Evolutionary conservation across 2,329 filamentous ascomycete genomes (phyloP).

Genomic region (Fusarium nodosum): DNA sequence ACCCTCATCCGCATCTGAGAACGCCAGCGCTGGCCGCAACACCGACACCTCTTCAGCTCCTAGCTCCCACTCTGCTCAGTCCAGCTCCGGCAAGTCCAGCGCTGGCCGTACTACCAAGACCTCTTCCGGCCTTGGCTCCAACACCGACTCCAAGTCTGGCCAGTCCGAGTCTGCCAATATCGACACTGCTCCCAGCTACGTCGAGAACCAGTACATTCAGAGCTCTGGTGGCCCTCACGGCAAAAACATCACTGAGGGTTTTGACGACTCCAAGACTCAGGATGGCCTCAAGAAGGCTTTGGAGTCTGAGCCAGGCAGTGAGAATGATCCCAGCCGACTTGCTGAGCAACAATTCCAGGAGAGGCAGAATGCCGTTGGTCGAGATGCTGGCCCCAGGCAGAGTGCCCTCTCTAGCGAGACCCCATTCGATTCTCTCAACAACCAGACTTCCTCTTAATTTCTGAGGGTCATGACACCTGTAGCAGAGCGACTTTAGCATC

Average conservation of each 20-base stretch:
- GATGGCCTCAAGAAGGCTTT: constrained; percentile 58
- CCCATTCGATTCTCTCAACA: constrained; percentile 52
- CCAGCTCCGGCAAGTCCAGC: constrained; percentile 1
- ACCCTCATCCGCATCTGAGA: constrained; percentile 15
- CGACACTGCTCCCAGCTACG: constrained; percentile 57
- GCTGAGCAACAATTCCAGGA: constrained; percentile 60
- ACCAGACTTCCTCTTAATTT: constrained; percentile 48
- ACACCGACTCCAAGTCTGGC: constrained; percentile 1
- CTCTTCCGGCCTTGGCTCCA: constrained; percentile 18
- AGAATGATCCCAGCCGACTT: constrained; percentile 62
- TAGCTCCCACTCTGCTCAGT: constrained; percentile 6
- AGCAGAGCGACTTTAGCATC: constrained; percentile 24
- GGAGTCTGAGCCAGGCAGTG: constrained; percentile 60
- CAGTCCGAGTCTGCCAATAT: constrained; percentile 13
- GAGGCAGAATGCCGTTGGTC: constrained; percentile 39
- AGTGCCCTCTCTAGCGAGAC: constrained; percentile 46
- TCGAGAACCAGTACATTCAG: constrained; percentile 52
- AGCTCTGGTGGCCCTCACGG: constrained; percentile 58
- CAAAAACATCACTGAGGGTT: constrained; percentile 59
- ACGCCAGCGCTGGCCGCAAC: constrained; percentile 15
- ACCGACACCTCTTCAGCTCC: constrained; percentile 18
- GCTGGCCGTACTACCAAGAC: constrained; percentile 15
- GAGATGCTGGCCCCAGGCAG: constrained; percentile 50
- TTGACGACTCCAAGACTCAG: constrained; percentile 52
- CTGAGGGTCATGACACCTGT: background rate